Conservation (phyloP, 805 yeast species). For the Yamadazyma scolyti region DNA sequence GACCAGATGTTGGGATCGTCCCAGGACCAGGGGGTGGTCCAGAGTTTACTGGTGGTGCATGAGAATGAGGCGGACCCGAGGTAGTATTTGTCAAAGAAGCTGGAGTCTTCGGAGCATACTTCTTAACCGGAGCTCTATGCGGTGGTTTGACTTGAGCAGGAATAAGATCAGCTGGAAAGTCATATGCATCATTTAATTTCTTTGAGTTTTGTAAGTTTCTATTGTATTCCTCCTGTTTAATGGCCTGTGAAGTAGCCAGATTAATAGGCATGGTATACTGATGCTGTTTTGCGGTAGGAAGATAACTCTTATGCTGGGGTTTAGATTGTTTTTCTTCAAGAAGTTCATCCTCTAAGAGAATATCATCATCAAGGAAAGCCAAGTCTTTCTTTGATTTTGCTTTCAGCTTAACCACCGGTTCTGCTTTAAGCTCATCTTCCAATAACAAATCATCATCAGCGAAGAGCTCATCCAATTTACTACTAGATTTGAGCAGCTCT, state of each 20-base stretch:
- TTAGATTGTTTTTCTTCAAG: too few species aligned
- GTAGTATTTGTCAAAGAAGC: background rate
- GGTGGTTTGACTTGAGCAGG: conserved; percentile 33
- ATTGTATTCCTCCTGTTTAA: conserved; percentile 7
- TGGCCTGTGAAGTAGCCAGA: background rate
- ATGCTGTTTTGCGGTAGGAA: too few species aligned
- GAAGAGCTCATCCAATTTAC: conserved; percentile 8
- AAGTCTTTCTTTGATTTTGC: background rate
- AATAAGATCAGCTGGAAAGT: conserved; percentile 60
- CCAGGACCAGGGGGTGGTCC: conserved; percentile 12
- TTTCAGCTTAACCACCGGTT: conserved; percentile 3
- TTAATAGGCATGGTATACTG: too few species aligned
- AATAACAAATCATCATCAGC: conserved; percentile 13
- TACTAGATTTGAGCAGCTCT: too few species aligned
- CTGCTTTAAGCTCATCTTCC: conserved; percentile 7
- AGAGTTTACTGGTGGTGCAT: conserved; percentile 13
- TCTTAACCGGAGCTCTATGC: conserved; percentile 20
- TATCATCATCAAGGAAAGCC: background rate
- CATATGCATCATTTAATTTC: conserved; percentile 72
- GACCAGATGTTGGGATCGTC: conserved; percentile 4
- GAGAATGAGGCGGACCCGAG: conserved; percentile 1
- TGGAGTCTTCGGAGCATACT: conserved; percentile 8
- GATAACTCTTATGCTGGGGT: too few species aligned
- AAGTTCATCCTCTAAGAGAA: background rate
- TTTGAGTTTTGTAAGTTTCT: conserved; percentile 43